Evolutionary conservation across 1,139 yeast genomes (phyloP).

Genomic region (Pneumocystis canis): DNA sequence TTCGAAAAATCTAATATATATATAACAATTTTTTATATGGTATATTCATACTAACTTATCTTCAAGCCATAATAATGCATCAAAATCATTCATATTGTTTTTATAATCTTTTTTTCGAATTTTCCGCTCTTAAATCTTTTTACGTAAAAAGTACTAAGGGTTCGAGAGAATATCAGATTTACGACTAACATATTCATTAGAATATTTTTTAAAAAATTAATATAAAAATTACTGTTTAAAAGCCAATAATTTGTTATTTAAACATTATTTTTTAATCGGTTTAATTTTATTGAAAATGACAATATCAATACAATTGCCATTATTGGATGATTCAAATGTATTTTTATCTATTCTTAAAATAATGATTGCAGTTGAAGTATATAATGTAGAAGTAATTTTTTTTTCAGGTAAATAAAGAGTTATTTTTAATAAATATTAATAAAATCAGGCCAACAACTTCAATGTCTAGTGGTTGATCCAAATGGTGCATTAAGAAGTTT

Average conservation of each 20-base stretch:
- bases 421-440: not conserved
- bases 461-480: not conserved
- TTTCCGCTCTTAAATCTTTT: too few relatives aligned
- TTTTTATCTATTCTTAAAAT: not conserved
- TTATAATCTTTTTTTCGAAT: too few relatives aligned
- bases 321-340: not conserved
- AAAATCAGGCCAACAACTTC: not conserved
- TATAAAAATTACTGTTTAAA: too few relatives aligned
- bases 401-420: not conserved
- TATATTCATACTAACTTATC: not conserved
- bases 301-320: not conserved
- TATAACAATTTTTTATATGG: too few relatives aligned
- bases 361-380: not conserved
- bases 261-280: too few relatives aligned
- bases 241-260: too few relatives aligned
- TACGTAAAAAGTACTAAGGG: too few relatives aligned
- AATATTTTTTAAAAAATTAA: too few relatives aligned
- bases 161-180: too few relatives aligned
- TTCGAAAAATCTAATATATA: conserved; percentile 40
- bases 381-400: not conserved
- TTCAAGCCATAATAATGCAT: not conserved
- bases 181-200: too few relatives aligned
- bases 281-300: not conserved
- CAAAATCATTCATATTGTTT: too few relatives aligned
- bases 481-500: not conserved